phyloP scores from a whole-genome alignment of 2,329 filamentous ascomycete species.

The Neospermospora avenae region DNA sequence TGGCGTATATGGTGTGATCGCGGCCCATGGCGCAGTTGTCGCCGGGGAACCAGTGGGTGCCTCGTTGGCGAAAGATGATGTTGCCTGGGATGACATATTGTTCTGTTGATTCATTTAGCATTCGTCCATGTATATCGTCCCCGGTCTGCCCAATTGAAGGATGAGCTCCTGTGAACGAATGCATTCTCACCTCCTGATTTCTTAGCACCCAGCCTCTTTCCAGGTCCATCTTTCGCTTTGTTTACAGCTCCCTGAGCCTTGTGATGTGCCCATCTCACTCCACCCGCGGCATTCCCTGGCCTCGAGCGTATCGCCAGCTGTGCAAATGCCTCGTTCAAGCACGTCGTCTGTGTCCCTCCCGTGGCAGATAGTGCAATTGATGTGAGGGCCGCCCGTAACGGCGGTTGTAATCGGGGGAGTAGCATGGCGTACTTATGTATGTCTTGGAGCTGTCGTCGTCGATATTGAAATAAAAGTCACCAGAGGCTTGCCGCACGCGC shows the following conservation, averaged over 20 bases:
- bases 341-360: conserved; percentile 15
- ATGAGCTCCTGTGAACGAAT: neutral
- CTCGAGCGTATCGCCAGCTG: conserved; percentile 23
- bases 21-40: conserved; percentile 95
- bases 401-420: conserved; percentile 44
- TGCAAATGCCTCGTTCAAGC: conserved; percentile 33
- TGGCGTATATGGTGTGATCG: conserved; percentile 93
- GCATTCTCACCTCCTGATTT: conserved; percentile 70
- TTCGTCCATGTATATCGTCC: neutral
- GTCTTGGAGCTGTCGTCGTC: conserved; percentile 19
- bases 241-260: conserved; percentile 69
- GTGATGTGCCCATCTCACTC: conserved; percentile 35
- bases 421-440: too few species aligned
- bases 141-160: neutral
- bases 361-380: conserved; percentile 27
- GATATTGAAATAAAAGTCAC: conserved; percentile 8
- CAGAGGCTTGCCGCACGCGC: neutral
- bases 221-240: conserved; percentile 64
- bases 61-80: conserved; percentile 96
- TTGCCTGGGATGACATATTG: conserved; percentile 94
- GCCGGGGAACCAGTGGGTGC: conserved; percentile 90
- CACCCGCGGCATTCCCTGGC: neutral
- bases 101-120: conserved; percentile 46
- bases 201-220: conserved; percentile 93
- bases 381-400: conserved; percentile 39